Percentiles rank a stretch among this genome's conserved stretches.
These are phyloP conservation scores for Barnettozyma californica DNA, from an alignment of 805 yeast species.

Conservation along the genomic window DNA sequence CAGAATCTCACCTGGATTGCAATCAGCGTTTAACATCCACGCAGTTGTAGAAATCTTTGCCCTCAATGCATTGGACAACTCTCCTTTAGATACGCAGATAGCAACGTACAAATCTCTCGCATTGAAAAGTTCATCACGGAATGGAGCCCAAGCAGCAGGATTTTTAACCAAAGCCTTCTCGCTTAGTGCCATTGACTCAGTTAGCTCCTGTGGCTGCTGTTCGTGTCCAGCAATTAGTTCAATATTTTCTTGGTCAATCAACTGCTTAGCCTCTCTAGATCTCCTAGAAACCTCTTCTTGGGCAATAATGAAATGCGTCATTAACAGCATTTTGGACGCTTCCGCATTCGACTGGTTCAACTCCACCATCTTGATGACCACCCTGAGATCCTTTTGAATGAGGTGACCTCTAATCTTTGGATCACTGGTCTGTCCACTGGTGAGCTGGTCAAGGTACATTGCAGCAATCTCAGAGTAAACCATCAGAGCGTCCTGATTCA, in stretches of 20 bases:
- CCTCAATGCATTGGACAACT: conserved; percentile 52
- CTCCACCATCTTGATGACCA: conserved; percentile 64
- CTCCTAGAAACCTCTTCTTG: conserved; percentile 54
- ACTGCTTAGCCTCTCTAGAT: conserved; percentile 29
- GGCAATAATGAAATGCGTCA: conserved; percentile 61
- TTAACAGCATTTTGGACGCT: conserved; percentile 49
- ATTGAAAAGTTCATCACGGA: conserved; percentile 70
- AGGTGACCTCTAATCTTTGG: conserved; percentile 42
- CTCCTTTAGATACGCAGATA: conserved; percentile 63
- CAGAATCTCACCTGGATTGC: conserved; percentile 57
- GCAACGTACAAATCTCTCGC: conserved; percentile 76
- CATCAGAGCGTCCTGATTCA: conserved; percentile 57
- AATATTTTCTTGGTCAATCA: conserved; percentile 27
- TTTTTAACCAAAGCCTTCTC: conserved; percentile 19
- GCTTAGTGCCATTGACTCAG: conserved; percentile 7
- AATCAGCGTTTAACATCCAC: conserved; percentile 71
- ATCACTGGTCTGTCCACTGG: conserved; percentile 30
- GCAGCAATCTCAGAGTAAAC: conserved; percentile 65
- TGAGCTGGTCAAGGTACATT: conserved; percentile 49
- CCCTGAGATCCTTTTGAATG: conserved; percentile 65
- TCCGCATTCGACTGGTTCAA: conserved; percentile 42
- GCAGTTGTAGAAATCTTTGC: conserved; percentile 60
- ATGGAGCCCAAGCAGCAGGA: conserved; percentile 63
- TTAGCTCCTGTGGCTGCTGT: background rate
- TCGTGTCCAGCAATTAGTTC: background rate